Conservation (phyloP, 1,139 yeast genomes). For the Wickerhamomyces sp. region DNA sequence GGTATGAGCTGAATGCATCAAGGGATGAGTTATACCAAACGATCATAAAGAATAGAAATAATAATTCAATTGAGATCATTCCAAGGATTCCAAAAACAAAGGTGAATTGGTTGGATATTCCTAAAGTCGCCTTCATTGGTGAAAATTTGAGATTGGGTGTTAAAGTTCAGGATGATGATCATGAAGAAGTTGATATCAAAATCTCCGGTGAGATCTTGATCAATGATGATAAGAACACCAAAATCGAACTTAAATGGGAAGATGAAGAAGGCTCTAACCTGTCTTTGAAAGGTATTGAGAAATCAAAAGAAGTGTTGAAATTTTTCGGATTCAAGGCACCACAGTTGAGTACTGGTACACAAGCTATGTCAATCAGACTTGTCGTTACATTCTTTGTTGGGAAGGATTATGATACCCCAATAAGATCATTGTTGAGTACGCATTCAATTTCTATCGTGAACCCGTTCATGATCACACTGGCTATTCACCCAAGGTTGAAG, state of each 20-base stretch:
- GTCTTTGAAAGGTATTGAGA: slow-evolving; percentile 15
- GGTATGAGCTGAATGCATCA: slow-evolving; percentile 6
- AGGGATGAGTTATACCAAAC: slow-evolving; percentile 5
- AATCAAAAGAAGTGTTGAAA: slow-evolving; percentile 6
- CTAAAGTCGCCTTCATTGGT: slow-evolving; percentile 24
- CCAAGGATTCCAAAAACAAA: slow-evolving; percentile 31
- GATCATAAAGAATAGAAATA: slow-evolving; percentile 15
- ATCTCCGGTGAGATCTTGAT: slow-evolving; percentile 11
- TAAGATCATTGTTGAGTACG: slow-evolving; percentile 29
- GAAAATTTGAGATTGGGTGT: slow-evolving; percentile 23
- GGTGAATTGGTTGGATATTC: slow-evolving; percentile 14
- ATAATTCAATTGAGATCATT: slow-evolving; percentile 23
- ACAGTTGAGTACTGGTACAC: background rate
- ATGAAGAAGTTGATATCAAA: slow-evolving; percentile 22
- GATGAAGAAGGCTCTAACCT: slow-evolving; percentile 5
- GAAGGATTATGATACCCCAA: slow-evolving; percentile 24
- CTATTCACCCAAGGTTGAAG: slow-evolving; percentile 36
- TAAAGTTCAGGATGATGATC: slow-evolving; percentile 25
- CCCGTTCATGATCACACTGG: slow-evolving; percentile 35
- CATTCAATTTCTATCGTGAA: slow-evolving; percentile 31
- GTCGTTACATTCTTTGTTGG: slow-evolving; percentile 22
- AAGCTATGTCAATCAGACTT: background rate
- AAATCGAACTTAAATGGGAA: slow-evolving; percentile 4
- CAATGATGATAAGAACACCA: slow-evolving; percentile 2
- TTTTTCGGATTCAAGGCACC: background rate